phyloP scores from a whole-genome alignment of 139 green algal species.

The Pseudopediastrum boryanum region DNA sequence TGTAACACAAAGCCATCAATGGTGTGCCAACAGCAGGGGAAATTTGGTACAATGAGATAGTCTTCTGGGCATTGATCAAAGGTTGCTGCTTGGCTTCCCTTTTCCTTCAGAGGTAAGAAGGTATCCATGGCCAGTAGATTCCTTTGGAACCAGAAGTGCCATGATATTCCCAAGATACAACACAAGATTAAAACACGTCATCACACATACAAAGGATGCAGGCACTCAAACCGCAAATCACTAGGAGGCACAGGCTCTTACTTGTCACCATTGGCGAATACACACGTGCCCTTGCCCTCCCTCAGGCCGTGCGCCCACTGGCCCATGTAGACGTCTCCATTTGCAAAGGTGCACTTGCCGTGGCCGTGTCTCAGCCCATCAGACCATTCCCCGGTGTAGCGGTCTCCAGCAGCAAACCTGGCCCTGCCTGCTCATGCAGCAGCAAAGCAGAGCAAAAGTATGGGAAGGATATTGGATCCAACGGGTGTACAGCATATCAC shows the following conservation, averaged over 20 bases:
- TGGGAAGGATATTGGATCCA: background rate
- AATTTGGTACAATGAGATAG: too few species aligned
- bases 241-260: background rate
- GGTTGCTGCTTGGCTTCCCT: background rate
- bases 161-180: background rate
- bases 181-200: background rate
- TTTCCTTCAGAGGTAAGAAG: background rate
- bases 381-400: constrained; percentile 52
- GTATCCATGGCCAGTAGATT: background rate
- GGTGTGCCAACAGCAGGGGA: too few species aligned
- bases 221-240: background rate
- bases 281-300: constrained; percentile 13
- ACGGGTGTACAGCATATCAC: background rate
- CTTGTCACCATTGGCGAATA: constrained; percentile 16
- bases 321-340: constrained; percentile 33
- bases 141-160: background rate
- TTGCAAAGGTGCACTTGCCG: constrained; percentile 37
- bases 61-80: too few species aligned
- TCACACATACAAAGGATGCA: background rate
- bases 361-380: constrained; percentile 46
- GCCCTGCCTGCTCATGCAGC: constrained; percentile 24
- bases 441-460: background rate
- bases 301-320: constrained; percentile 25
- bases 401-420: constrained; percentile 41
- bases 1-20: too few species aligned